Percentiles rank a stretch among this genome's conserved stretches.
Conservation (phyloP, 2,329 filamentous ascomycete genomes). For the Lachnellula willkommii region DNA sequence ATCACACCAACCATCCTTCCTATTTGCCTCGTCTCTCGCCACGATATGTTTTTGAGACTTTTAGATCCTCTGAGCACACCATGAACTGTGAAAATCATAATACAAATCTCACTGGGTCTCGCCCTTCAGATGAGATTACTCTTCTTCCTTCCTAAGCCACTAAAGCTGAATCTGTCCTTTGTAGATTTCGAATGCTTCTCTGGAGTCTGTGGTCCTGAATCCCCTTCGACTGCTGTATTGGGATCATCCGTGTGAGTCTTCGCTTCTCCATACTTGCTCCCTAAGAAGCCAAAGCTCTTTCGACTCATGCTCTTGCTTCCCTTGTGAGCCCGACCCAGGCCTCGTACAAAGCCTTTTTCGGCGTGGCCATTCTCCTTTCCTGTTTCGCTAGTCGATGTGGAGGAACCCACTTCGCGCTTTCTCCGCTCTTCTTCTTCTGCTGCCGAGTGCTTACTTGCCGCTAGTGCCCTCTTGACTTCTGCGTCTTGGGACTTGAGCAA, state of each 20-base stretch:
- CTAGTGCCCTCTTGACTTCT: constrained; percentile 54
- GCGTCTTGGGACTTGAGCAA: constrained; percentile 44
- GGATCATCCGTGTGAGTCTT: constrained; percentile 14
- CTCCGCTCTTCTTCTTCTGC: constrained; percentile 52
- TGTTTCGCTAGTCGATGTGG: constrained; percentile 8
- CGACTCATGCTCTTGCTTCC: constrained; percentile 73
- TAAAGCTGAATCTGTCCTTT: constrained; percentile 62
- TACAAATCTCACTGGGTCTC: constrained; percentile 2
- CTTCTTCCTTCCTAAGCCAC: constrained; percentile 63
- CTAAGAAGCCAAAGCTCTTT: constrained; percentile 65
- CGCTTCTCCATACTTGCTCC: constrained; percentile 41
- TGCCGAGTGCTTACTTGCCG: constrained; percentile 48
- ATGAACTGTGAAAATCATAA: constrained; percentile 11
- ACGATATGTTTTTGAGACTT: background rate
- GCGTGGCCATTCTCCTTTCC: constrained; percentile 22
- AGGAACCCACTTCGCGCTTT: constrained; percentile 45
- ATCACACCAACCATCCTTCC: background rate
- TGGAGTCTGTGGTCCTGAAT: constrained; percentile 23
- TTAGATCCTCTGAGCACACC: background rate
- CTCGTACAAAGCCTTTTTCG: constrained; percentile 36
- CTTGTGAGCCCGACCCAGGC: constrained; percentile 52
- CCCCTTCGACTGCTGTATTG: constrained; percentile 25
- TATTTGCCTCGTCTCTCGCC: background rate
- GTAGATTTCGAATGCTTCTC: constrained; percentile 44
- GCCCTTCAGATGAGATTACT: constrained; percentile 42